phyloP scores from a whole-genome alignment of 805 yeast species.

The Saturnispora diversa region DNA sequence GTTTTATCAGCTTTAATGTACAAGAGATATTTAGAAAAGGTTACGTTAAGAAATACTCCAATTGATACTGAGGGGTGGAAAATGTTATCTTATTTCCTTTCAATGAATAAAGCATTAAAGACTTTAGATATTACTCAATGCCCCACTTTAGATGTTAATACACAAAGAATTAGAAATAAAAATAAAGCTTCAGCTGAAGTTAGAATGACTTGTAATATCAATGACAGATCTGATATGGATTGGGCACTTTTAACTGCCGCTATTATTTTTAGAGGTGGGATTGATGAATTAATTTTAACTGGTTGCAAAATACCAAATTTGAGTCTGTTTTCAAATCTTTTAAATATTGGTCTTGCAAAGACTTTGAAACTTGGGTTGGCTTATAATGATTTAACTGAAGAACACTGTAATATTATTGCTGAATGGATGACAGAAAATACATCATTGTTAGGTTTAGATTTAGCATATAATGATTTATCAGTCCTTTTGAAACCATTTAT shows the following conservation, averaged over 20 bases:
- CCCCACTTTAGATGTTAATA: slow-evolving; percentile 39
- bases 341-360: slow-evolving; percentile 47
- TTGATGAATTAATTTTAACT: slow-evolving; percentile 70
- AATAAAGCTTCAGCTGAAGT: slow-evolving; percentile 16
- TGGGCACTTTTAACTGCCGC: slow-evolving; percentile 75
- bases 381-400: slow-evolving; percentile 51
- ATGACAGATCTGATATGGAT: slow-evolving; percentile 67
- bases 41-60: slow-evolving; percentile 72
- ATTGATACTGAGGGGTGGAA: slow-evolving; percentile 72
- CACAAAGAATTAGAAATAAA: slow-evolving; percentile 32
- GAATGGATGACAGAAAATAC: slow-evolving; percentile 47
- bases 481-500: slow-evolving; percentile 31
- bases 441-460: slow-evolving; percentile 61
- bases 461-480: slow-evolving; percentile 72
- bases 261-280: slow-evolving; percentile 57
- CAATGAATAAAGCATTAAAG: slow-evolving; percentile 49
- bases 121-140: slow-evolving; percentile 69
- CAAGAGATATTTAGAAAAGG: slow-evolving; percentile 58
- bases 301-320: slow-evolving; percentile 62
- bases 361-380: slow-evolving; percentile 73
- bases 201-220: slow-evolving; percentile 39
- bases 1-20: slow-evolving; percentile 63
- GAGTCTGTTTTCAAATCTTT: slow-evolving; percentile 44
- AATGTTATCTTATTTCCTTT: slow-evolving; percentile 63
- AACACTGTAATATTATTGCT: slow-evolving; percentile 50